These are phyloP conservation scores for Brassica carinata DNA, from an alignment of 345 rosid genomes.

Conservation along the genomic window DNA sequence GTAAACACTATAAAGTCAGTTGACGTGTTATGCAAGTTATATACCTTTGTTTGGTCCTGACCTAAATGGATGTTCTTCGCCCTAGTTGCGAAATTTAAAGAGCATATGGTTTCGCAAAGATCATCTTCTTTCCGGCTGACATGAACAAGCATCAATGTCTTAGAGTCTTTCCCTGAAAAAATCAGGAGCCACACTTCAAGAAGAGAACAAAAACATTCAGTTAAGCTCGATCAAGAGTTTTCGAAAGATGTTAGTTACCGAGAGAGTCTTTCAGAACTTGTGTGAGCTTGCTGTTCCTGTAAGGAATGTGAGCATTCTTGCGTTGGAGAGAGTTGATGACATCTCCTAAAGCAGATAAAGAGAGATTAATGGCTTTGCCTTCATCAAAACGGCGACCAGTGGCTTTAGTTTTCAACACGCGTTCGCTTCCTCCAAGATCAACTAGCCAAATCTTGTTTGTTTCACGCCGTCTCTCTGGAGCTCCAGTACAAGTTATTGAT, in stretches of 20 bases:
- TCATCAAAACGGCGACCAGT: slow-evolving; percentile 82
- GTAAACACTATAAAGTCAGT: slow-evolving; percentile 18
- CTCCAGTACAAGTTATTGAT: slow-evolving; percentile 54
- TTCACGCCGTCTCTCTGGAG: slow-evolving; percentile 67
- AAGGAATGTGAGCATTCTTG: slow-evolving; percentile 70
- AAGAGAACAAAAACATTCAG: not conserved
- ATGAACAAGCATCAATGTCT: slow-evolving; percentile 83
- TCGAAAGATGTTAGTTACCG: slow-evolving; percentile 46
- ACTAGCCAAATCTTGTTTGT: slow-evolving; percentile 73
- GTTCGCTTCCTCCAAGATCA: slow-evolving; percentile 90
- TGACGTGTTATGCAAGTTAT: slow-evolving; percentile 16
- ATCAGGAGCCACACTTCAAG: not conserved
- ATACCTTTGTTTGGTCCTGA: slow-evolving; percentile 53
- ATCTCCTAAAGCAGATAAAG: slow-evolving; percentile 82
- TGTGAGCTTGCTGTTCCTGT: slow-evolving; percentile 89
- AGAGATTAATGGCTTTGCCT: slow-evolving; percentile 88
- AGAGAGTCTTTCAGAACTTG: slow-evolving; percentile 82
- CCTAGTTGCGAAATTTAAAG: slow-evolving; percentile 73
- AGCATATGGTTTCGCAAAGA: slow-evolving; percentile 75
- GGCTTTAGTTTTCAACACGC: slow-evolving; percentile 80
- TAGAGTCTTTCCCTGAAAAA: slow-evolving; percentile 73
- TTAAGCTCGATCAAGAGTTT: not conserved
- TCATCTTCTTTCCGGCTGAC: slow-evolving; percentile 83
- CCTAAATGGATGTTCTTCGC: slow-evolving; percentile 67
- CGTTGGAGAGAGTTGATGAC: slow-evolving; percentile 76